Base-by-base conservation (phyloP, 495 filamentous ascomycete species). In the Darksidea phi region DNA sequence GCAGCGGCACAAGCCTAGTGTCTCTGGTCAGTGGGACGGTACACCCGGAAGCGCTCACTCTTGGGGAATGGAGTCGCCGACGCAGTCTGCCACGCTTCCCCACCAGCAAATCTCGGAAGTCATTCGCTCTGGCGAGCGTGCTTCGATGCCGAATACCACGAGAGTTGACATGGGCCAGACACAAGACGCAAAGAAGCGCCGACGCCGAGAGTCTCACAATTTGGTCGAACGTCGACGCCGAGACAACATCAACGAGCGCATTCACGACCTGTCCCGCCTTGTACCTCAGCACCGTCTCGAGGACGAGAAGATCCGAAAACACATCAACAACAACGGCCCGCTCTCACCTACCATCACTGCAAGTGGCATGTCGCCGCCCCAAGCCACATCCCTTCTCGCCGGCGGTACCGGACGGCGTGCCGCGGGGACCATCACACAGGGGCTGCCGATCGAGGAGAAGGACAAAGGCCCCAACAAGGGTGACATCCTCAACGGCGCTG, bases 401-500 rank as follows among this genome's bases (percentile, higher is more conserved):
- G 93, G 90, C 1, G 89, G 90, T 45, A 81, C 76, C 62, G 94
- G 89, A 13, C 85, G 91, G 57, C 83, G 94, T 48, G 94, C 94
- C 7, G 83, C 88, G 6, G 91, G 91, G 32, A 94, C 87, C 69
- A 96, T 97, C 59, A 95, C 90, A 3, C 88, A 91, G 59, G 91
- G 93, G 20, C 80, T 96, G 36, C 89, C 92, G 0, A 83, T 93
- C 25, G 94, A 98, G 67, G 94, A 98, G 62, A 98, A 97, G 67
- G 94, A 98, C 74, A 97, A 97, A 65, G 95, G 95, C 0, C 94
- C 94, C 0, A 97, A 97, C 79, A 98, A 98, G 75, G 94, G 94
- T 42, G 94, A 98, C 70, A 97, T 98, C 53, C 85, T 98, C 54
- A 97, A 97, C 71, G 94, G 94, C 26, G 88, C 94, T 15, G 94